Conservation (phyloP, 2,329 filamentous ascomycete genomes). For the Penicillium sp. region DNA sequence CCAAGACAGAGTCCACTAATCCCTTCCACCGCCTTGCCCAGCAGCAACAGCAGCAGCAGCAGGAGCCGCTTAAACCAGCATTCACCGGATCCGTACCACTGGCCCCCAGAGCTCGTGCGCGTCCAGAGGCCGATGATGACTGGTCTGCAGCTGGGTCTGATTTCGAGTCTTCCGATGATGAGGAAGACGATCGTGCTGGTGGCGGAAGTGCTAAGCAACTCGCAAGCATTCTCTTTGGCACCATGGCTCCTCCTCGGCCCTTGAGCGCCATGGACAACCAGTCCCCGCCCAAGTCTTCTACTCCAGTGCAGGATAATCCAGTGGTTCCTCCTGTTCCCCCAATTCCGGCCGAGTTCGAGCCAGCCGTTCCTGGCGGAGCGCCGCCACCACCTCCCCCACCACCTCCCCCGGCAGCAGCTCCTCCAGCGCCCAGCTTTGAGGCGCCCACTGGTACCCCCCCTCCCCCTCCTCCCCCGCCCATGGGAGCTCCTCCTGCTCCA, state of each 20-base stretch:
- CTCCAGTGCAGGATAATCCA: conserved; percentile 50
- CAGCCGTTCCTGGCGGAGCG: conserved; percentile 32
- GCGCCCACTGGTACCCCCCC: conserved; percentile 46
- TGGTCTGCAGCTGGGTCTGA: conserved; percentile 83
- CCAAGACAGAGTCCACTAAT: conserved; percentile 73
- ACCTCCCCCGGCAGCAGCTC: conserved; percentile 33
- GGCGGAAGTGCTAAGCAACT: conserved; percentile 87
- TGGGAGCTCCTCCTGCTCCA: conserved; percentile 42
- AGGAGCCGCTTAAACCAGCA: conserved; percentile 56
- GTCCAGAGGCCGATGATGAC: conserved; percentile 70
- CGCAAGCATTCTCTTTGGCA: conserved; percentile 93
- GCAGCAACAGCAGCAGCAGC: conserved; percentile 71
- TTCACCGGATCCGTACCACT: conserved; percentile 56
- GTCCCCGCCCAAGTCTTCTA: conserved; percentile 52
- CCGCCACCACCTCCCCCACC: conserved; percentile 43
- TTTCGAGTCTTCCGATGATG: conserved; percentile 72
- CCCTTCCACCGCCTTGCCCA: conserved; percentile 90
- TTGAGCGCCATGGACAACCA: conserved; percentile 81
- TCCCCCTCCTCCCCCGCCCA: conserved; percentile 50
- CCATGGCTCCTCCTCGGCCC: conserved; percentile 91
- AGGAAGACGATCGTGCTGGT: conserved; percentile 77
- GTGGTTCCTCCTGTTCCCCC: conserved; percentile 40
- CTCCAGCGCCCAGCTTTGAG: conserved; percentile 10
- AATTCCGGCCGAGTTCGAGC: conserved; percentile 22
- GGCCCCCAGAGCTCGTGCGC: conserved; percentile 56